A percentile compares a stretch with the other conserved stretches of the same genome.
phyloP scores from a whole-genome alignment of 2,329 filamentous ascomycete genomes.

The Paecilomyces formosus region DNA sequence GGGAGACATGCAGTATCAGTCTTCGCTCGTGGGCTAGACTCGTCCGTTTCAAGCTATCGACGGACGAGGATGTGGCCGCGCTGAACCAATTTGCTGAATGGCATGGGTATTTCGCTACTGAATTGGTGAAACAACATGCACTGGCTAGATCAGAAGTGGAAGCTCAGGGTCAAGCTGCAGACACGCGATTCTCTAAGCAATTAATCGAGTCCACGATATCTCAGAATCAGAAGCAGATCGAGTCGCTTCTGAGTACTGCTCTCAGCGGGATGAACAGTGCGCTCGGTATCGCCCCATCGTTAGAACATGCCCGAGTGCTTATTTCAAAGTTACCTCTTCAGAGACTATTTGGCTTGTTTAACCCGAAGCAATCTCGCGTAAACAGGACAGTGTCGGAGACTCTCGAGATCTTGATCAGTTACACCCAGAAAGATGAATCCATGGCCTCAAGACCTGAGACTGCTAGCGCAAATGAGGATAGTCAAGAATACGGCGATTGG shows the following conservation, averaged over 20 bases:
- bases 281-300: constrained; percentile 33
- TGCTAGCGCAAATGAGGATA: constrained; percentile 47
- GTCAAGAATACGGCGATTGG: constrained; percentile 58
- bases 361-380: constrained; percentile 38
- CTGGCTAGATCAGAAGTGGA: constrained; percentile 53
- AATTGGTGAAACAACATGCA: constrained; percentile 48
- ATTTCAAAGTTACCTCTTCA: constrained; percentile 38
- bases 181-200: constrained; percentile 34
- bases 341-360: constrained; percentile 45
- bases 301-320: constrained; percentile 36
- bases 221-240: constrained; percentile 51
- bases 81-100: constrained; percentile 46
- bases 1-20: constrained; percentile 52
- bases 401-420: constrained; percentile 41
- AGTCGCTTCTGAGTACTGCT: constrained; percentile 46
- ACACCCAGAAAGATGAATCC: constrained; percentile 24
- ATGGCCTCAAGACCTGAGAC: constrained; percentile 10
- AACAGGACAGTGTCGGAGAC: constrained; percentile 42
- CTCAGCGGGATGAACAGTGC: constrained; percentile 45
- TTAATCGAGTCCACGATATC: constrained; percentile 46
- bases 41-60: constrained; percentile 50
- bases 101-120: constrained; percentile 47
- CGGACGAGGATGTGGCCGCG: constrained; percentile 37
- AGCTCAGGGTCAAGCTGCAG: constrained; percentile 34
- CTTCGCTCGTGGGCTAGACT: constrained; percentile 53